Base-by-base conservation (phyloP, 495 filamentous ascomycete genomes). In the Amorphotheca resinae region DNA sequence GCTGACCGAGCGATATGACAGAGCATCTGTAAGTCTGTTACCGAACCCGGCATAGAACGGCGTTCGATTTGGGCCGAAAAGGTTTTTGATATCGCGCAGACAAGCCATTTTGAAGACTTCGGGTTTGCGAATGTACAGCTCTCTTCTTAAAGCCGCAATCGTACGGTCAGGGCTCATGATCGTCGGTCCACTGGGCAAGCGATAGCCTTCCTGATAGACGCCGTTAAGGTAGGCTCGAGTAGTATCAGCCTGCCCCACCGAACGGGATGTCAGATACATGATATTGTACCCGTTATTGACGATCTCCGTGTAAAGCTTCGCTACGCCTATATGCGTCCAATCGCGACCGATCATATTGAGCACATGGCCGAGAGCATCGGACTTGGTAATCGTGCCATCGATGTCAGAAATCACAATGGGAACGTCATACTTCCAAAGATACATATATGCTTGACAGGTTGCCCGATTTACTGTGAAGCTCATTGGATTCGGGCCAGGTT, bases 21-120 rank as follows among this genome's bases (percentile, higher is more conserved):
- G 70, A 28, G 93, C 91, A 55, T 99, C 91, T 3, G 91, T 99
- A 44, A 99, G 71, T 33, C 89, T 77, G 59, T 99, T 99, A 43
- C 91, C 91, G 59, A 99, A 99, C 0, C 91, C 91, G 12, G 91
- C 93, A 52, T 89, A 96, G 59, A 99, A 99, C 0, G 91, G 91
- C 17, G 76, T 80, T 41, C 77, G 67, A 18, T 82, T 77, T 1
- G 72, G 72, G n/a, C 74, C 77, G 55, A 94, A 99, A 1, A 99
- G 75, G 36, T 76, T 81, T 45, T 84, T 70, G 46, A 99, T 95
- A 62, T 99, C 91, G 17, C 91, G 77, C 31, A 99, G 64, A 48
- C 93, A 96, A 4, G 89, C 82, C 91, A 99, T 99, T 64, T 99
- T 99, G 75, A 99, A 99, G 3, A 96, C 86, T 56, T 99, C 88